Base-by-base conservation (phyloP, 2,329 filamentous ascomycete species). In the Diaporthe humulicola region DNA sequence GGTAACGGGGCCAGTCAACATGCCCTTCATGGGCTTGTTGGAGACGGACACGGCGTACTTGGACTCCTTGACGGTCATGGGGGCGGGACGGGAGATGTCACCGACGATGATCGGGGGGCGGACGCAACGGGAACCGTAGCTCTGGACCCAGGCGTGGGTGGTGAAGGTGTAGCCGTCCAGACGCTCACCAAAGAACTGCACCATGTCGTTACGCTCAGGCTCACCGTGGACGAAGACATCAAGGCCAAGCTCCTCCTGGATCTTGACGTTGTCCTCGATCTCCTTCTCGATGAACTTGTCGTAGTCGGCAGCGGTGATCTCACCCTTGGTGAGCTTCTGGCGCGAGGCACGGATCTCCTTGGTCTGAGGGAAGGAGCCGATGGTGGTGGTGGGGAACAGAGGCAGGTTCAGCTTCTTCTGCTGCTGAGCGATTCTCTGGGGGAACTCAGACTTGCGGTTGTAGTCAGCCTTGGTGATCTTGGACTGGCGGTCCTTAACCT, bases 131-230 rank as follows among this genome's bases (percentile, higher is more conserved):
- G 97, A 99, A 82, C 97, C 97, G 87, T 99, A 99, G 82, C 92
- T 95, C 91, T 99, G 81, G 74, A 99, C 97, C 97, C 97, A 99
- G 81, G 95, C 97, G 89, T 98, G 94, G 85, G 96, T 98, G 85
- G 97, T 99, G 92, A 99, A 99, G 85, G 95, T 94, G 86, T 98
- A 99, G 83, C 97, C 97, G 82, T 97, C 92, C 78, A 99, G 91
- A 83, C 95, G 94, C 92, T 99, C 97, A 87, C 97, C 97, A 82
- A 99, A 99, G 93, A 98, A 99, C 88, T 99, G 97, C 71, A 99
- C 97, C 97, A 99, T 99, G 93, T 99, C 97, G 89, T 99, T 99
- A 86, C 97, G 95, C 92, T 99, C 97, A 76, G 97, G 97, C 91
- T 99, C 97, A 85, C 97, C 97, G 90, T 99, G 97, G 79, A 99